phyloP scores from a whole-genome alignment of 164 flowering plant genomes.

The Platanus orientalis region DNA sequence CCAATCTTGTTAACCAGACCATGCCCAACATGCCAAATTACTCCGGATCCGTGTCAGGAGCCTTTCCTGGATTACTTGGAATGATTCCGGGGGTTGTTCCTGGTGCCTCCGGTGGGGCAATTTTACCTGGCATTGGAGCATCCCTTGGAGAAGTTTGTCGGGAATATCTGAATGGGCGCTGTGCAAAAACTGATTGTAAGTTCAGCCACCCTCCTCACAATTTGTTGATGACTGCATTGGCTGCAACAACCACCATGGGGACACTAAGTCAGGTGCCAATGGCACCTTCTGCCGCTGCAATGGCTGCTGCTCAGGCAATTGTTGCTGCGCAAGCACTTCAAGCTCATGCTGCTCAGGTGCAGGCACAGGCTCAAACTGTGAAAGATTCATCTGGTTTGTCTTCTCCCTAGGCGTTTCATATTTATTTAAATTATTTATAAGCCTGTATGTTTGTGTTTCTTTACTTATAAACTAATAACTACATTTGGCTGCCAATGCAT shows the following conservation, averaged over 20 bases:
- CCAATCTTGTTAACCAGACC: slow-evolving; percentile 85
- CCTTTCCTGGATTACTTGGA: slow-evolving; percentile 87
- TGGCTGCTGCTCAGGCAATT: slow-evolving; percentile 99
- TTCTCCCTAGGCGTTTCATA: not conserved
- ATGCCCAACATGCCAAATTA: slow-evolving; percentile 99
- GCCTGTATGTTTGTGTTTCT: not conserved
- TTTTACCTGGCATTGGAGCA: slow-evolving; percentile 94
- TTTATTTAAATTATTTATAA: not conserved
- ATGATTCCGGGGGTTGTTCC: slow-evolving; percentile 86
- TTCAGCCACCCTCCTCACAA: slow-evolving; percentile 89
- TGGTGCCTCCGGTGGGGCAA: slow-evolving; percentile 87
- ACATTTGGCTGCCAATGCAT: too few relatives aligned
- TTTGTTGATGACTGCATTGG: slow-evolving; percentile 81
- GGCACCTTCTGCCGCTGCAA: slow-evolving; percentile 99
- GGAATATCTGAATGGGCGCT: slow-evolving; percentile 83
- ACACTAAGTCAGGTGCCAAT: slow-evolving; percentile 90
- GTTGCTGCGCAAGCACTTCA: slow-evolving; percentile 99
- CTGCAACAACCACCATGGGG: slow-evolving; percentile 83
- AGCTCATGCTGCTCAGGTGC: slow-evolving; percentile 93
- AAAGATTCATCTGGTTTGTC: slow-evolving; percentile 60
- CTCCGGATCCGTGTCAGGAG: slow-evolving; percentile 83
- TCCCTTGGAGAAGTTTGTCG: slow-evolving; percentile 92
- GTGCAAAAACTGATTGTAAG: slow-evolving; percentile 80
- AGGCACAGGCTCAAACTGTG: slow-evolving; percentile 65
- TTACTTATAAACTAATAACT: too few relatives aligned